These are phyloP conservation scores for Aspergillus ochraceoroseus DNA, from an alignment of 2,329 filamentous ascomycete species.

Conservation along the genomic window DNA sequence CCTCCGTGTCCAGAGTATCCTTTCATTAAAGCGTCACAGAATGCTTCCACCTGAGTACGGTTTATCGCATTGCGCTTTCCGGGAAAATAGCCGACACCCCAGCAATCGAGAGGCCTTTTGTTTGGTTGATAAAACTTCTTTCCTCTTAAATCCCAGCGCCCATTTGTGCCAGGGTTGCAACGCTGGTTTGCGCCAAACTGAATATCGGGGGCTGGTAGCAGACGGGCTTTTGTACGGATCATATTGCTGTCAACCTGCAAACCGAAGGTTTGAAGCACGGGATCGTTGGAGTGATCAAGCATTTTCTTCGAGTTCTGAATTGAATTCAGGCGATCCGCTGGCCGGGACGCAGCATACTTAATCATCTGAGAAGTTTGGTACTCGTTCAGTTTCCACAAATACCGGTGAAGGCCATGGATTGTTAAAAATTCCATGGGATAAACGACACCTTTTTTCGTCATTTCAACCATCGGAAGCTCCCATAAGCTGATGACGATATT, in stretches of 20 bases:
- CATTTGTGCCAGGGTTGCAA: conserved; percentile 59
- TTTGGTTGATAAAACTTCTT: conserved; percentile 72
- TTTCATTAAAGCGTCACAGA: conserved; percentile 58
- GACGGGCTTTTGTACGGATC: conserved; percentile 62
- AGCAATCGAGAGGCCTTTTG: conserved; percentile 57
- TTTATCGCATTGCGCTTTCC: conserved; percentile 49
- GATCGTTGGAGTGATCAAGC: conserved; percentile 65
- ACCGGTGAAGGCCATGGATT: conserved; percentile 54
- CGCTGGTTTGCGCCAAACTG: conserved; percentile 56
- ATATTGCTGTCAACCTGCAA: conserved; percentile 63
- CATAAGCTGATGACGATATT: conserved; percentile 44
- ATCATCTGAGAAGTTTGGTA: conserved; percentile 79
- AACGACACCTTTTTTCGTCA: conserved; percentile 52
- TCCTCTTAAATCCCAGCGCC: conserved; percentile 81
- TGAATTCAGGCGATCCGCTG: conserved; percentile 60
- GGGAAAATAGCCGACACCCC: conserved; percentile 68
- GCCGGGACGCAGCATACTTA: conserved; percentile 80
- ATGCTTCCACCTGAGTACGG: conserved; percentile 46
- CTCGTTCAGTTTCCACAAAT: conserved; percentile 55
- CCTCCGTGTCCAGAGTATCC: conserved; percentile 61
- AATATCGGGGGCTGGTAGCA: conserved; percentile 68
- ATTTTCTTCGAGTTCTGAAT: conserved; percentile 65
- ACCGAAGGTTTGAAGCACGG: conserved; percentile 66
- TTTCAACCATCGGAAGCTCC: conserved; percentile 54
- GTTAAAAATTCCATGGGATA: conserved; percentile 55